These are phyloP conservation scores for Fusarium phyllophilum DNA, from an alignment of 2,329 filamentous ascomycete genomes.

Conservation along the genomic window DNA sequence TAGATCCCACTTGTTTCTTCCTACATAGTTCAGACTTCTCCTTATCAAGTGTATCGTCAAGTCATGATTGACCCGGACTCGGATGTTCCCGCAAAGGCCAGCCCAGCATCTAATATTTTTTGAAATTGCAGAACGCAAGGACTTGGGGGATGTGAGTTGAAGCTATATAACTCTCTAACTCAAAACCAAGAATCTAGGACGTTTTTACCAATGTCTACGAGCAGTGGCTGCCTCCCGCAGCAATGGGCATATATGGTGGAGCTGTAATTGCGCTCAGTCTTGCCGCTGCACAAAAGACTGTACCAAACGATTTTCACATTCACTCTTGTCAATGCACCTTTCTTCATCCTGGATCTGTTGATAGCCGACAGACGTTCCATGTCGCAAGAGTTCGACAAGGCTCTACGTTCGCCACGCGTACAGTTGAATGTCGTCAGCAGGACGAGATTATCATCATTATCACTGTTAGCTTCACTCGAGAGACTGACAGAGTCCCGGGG, in stretches of 20 bases:
- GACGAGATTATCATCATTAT: background rate
- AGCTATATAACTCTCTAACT: too few relatives aligned
- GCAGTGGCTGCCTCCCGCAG: background rate
- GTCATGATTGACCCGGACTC: background rate
- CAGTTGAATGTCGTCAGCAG: background rate
- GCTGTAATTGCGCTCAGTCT: background rate
- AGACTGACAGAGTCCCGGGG: fast-evolving
- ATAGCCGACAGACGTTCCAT: background rate
- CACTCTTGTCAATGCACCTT: background rate
- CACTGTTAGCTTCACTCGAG: background rate
- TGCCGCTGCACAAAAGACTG: background rate
- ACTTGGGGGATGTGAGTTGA: background rate
- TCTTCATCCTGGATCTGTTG: background rate
- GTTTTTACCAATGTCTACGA: background rate
- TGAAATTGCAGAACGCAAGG: background rate
- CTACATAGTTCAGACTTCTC: background rate
- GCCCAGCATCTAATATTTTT: background rate
- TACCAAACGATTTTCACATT: background rate
- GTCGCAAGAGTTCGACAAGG: background rate
- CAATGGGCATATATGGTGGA: background rate
- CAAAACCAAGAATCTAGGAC: background rate
- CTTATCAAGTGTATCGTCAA: background rate
- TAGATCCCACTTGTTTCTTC: background rate
- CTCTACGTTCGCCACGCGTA: background rate
- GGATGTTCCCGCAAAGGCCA: background rate